Conservation (phyloP, 2,329 filamentous ascomycete species). For the Cladosporium colombiae region DNA sequence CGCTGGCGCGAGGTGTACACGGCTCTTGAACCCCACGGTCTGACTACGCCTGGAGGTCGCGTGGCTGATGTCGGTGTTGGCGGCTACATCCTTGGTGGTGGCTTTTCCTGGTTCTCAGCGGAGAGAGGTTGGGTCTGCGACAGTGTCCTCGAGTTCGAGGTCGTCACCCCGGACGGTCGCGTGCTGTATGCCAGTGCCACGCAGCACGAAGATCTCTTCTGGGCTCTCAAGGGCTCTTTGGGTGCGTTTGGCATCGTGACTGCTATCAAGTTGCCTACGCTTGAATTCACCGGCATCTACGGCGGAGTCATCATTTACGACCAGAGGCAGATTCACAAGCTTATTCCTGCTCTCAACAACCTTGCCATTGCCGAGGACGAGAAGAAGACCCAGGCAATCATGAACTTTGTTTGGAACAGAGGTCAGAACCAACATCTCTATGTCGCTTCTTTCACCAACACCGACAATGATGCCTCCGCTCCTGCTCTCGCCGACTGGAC, state of each 20-base stretch:
- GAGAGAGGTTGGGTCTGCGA: slow-evolving; percentile 52
- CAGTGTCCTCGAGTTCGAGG: slow-evolving; percentile 26
- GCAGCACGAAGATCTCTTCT: slow-evolving; percentile 31
- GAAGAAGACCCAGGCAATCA: slow-evolving; percentile 23
- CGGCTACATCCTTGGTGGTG: slow-evolving; percentile 49
- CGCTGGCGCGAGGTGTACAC: slow-evolving; percentile 48
- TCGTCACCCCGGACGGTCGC: slow-evolving; percentile 30
- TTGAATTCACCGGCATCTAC: slow-evolving; percentile 31
- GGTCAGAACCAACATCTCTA: slow-evolving; percentile 23
- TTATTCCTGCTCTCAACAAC: slow-evolving; percentile 23
- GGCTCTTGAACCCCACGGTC: slow-evolving; percentile 41
- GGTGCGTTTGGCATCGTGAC: slow-evolving; percentile 33
- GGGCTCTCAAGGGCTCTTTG: slow-evolving; percentile 31
- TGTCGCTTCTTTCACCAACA: slow-evolving; percentile 26
- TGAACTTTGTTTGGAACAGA: slow-evolving; percentile 27
- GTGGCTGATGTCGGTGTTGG: slow-evolving; percentile 47
- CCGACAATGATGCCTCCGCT: slow-evolving; percentile 18
- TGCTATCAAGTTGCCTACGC: slow-evolving; percentile 26
- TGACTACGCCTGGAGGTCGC: slow-evolving; percentile 49
- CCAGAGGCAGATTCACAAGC: slow-evolving; percentile 15
- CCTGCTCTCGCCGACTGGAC: slow-evolving; percentile 23
- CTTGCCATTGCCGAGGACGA: slow-evolving; percentile 19
- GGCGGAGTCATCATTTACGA: slow-evolving; percentile 26
- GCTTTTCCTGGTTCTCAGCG: slow-evolving; percentile 52
- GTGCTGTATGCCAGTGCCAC: slow-evolving; percentile 26